Evolutionary conservation across 345 rosid genomes (phyloP).

Genomic region (Lepidium sativum): DNA sequence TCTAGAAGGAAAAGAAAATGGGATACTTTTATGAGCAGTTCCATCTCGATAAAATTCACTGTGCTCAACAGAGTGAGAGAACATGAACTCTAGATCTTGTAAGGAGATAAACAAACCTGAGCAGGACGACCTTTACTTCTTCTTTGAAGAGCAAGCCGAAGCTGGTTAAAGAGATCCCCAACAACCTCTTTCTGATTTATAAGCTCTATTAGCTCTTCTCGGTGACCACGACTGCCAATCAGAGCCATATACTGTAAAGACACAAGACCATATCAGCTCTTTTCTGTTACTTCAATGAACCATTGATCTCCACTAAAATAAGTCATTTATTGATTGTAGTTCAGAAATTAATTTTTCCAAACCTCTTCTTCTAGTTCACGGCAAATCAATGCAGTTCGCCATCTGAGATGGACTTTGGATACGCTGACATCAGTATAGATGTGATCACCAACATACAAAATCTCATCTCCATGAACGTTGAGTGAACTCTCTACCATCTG

Average conservation of each 20-base stretch:
- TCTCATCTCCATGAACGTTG: slow-evolving; percentile 86
- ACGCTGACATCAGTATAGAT: slow-evolving; percentile 95
- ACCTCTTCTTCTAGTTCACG: slow-evolving; percentile 98
- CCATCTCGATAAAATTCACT: not conserved
- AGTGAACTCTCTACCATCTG: slow-evolving; percentile 91
- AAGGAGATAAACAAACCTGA: slow-evolving; percentile 48
- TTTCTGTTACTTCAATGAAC: not conserved
- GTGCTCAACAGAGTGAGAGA: not conserved
- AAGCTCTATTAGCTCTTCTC: slow-evolving; percentile 68
- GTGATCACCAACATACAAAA: slow-evolving; percentile 91
- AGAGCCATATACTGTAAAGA: slow-evolving; percentile 70
- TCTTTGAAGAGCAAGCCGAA: slow-evolving; percentile 80
- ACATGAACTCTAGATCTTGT: not conserved
- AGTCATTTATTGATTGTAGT: not conserved
- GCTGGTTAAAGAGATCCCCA: slow-evolving; percentile 93
- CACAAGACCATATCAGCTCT: not conserved
- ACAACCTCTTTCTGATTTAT: slow-evolving; percentile 83
- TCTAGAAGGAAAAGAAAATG: slow-evolving; percentile 36
- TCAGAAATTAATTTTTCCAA: not conserved
- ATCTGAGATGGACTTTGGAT: slow-evolving; percentile 84
- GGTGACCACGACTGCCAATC: slow-evolving; percentile 52
- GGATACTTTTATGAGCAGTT: not conserved
- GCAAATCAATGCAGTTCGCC: slow-evolving; percentile 92
- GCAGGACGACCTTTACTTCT: slow-evolving; percentile 75
- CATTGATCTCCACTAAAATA: not conserved